Evolutionary conservation across 2,329 filamentous ascomycete genomes (phyloP), one percentile per base, ranked within the genome.

Genomic region (Xylariaceae sp.): DNA sequence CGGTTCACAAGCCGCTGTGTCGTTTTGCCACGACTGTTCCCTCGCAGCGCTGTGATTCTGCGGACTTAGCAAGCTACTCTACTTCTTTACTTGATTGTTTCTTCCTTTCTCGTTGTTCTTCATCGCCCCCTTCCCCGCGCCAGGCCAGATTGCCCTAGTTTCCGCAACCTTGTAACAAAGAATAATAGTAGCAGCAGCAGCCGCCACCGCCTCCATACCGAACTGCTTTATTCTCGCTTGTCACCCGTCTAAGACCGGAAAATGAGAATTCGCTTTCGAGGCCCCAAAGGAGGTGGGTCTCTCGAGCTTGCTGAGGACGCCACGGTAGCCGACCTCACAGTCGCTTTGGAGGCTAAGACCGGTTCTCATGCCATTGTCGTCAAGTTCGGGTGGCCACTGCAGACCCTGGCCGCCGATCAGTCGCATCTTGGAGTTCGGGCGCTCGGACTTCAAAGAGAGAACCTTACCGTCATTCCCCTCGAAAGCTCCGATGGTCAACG

Each of bases 351-450:
- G 48, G 72, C 80, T 47, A 81, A 83, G 64, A 89, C 88, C 1
- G 80, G 80, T 4, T 76, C 92, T 15, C 65, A 76, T 6, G 75
- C 77, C 13, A 91, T 92, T 65, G 81, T 87, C 41, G 75, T 95
- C 58, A 96, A 94, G 75, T 89, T 87, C 71, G 90, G 90, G 34
- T 95, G 88, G 64, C 92, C 92, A 0, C 85, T 89, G 21, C 84
- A 86, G 65, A 76, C 83, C 0, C 78, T 97, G 15, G 77, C 83
- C 34, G 74, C 86, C 9, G 77, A 80, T 29, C 76, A 81, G 54
- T 68, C 71, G 60, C 65, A 70, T 68, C 30, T 79, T 72, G 58
- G 73, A 64, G 58, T 79, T 81, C 63, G 75, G 68, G 74, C 70
- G 19, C 71, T 76, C 12, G 76, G 72, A 40, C 73, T 78, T 40